These are phyloP conservation scores for Mortierella sp. DNA, from an alignment of 371 early-diverging fungal genomes.

Conservation along the genomic window DNA sequence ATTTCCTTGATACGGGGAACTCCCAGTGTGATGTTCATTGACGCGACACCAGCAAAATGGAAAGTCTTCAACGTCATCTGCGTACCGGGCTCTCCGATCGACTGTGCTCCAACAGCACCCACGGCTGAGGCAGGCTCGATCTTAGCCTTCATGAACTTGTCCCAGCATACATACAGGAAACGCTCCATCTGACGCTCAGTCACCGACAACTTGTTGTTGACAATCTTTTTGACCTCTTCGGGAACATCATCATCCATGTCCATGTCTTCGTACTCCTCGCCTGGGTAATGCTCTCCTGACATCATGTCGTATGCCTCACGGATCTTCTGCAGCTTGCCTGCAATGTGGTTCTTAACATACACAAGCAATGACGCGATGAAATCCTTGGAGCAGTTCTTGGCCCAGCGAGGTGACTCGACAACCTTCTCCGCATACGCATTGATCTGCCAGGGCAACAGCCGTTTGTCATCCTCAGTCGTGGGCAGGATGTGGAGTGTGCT, in stretches of 20 bases:
- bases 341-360: conserved; percentile 68
- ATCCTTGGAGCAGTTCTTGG: conserved; percentile 70
- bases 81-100: conserved; percentile 99
- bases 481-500: conserved; percentile 64
- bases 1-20: conserved; percentile 99
- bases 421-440: conserved; percentile 62
- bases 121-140: conserved; percentile 92
- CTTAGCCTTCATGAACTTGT: conserved; percentile 88
- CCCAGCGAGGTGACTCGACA: conserved; percentile 65
- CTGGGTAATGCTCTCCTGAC: conserved; percentile 67
- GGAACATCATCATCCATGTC: conserved; percentile 67
- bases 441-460: conserved; percentile 82
- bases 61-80: conserved; percentile 99
- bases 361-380: conserved; percentile 70
- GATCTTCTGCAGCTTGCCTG: conserved; percentile 61
- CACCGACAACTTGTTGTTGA: conserved; percentile 77
- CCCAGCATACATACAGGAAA: conserved; percentile 83
- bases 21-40: conserved; percentile 99
- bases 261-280: conserved; percentile 73
- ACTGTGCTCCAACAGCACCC: conserved; percentile 98
- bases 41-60: conserved; percentile 99
- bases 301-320: conserved; percentile 63
- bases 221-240: conserved; percentile 60
- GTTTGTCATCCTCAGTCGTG: conserved; percentile 29
- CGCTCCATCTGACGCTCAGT: conserved; percentile 77